These are phyloP conservation scores for Favolaschia claudopus DNA, from an alignment of 768 basidiomycete genomes.

Conservation along the genomic window DNA sequence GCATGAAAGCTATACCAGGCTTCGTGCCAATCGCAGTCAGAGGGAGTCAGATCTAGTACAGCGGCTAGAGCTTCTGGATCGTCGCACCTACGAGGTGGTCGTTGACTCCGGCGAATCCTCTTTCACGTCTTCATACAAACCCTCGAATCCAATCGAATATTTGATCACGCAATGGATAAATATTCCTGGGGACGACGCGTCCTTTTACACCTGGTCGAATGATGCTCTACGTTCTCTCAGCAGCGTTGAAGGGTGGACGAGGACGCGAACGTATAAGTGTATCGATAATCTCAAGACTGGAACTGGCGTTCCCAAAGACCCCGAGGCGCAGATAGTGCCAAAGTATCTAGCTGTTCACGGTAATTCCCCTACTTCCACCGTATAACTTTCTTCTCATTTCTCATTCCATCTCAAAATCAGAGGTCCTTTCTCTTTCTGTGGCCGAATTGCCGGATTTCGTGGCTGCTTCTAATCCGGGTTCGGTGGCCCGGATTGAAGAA, in stretches of 20 bases:
- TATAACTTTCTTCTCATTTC: not conserved
- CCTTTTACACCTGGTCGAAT: conserved; percentile 34
- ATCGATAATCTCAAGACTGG: conserved; percentile 50
- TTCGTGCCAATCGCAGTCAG: conserved; percentile 52
- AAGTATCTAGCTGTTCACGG: conserved; percentile 52
- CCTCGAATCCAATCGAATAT: conserved; percentile 37
- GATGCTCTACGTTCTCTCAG: conserved; percentile 25
- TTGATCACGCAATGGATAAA: conserved; percentile 43
- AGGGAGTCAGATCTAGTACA: conserved; percentile 51
- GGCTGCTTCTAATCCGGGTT: conserved; percentile 20
- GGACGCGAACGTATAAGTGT: conserved; percentile 48
- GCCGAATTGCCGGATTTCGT: conserved; percentile 26
- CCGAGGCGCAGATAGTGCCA: conserved; percentile 42
- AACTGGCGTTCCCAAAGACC: conserved; percentile 31
- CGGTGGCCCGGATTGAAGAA: conserved; percentile 31
- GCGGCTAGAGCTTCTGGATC: conserved; percentile 52
- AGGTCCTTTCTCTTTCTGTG: conserved; percentile 25
- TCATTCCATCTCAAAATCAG: conserved; percentile 24
- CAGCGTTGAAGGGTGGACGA: conserved; percentile 44
- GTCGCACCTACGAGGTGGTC: conserved; percentile 47
- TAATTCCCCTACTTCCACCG: conserved; percentile 21
- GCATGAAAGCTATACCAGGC: conserved; percentile 51
- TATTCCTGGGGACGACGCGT: conserved; percentile 16
- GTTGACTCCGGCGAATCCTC: conserved; percentile 42
- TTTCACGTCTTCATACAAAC: conserved; percentile 40